A percentile compares a stretch with the other conserved stretches of the same genome.
These are phyloP conservation scores for Flueggea neowawraea DNA, from an alignment of 441 rosid species.

Conservation along the genomic window DNA sequence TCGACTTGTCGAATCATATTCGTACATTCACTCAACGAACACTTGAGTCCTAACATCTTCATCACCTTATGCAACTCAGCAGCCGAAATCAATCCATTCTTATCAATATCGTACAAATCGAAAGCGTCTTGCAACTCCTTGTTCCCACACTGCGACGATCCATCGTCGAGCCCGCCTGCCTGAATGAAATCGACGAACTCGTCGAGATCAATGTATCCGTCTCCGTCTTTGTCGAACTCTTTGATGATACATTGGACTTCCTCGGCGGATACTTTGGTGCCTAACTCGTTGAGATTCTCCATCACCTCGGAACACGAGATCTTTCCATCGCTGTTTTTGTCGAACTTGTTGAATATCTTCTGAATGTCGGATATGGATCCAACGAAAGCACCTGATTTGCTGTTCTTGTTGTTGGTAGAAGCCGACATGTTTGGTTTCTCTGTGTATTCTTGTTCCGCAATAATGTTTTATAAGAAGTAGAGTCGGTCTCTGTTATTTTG, in stretches of 20 bases:
- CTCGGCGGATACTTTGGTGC: constrained; percentile 40
- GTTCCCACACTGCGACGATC: not conserved
- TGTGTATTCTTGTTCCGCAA: too few species aligned
- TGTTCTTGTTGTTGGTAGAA: too few species aligned
- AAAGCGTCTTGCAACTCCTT: constrained; percentile 79
- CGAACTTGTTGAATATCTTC: constrained; percentile 63
- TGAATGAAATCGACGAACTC: constrained; percentile 62
- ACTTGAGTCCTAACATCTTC: constrained; percentile 70
- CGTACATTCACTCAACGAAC: constrained; percentile 56
- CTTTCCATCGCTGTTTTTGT: constrained; percentile 85
- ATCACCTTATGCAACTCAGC: constrained; percentile 65
- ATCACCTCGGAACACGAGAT: constrained; percentile 64
- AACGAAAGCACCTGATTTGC: not conserved
- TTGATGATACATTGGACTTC: constrained; percentile 60
- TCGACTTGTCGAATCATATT: constrained; percentile 82
- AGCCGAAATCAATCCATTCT: constrained; percentile 73
- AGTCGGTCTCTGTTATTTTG: too few species aligned
- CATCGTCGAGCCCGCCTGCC: constrained; percentile 21
- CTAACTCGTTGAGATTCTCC: constrained; percentile 50
- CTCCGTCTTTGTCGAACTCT: constrained; percentile 80
- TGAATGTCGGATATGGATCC: constrained; percentile 50
- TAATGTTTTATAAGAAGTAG: too few species aligned
- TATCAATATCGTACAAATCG: constrained; percentile 68
- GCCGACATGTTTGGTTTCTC: too few species aligned
- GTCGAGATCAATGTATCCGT: constrained; percentile 68